These are phyloP conservation scores for Linnemannia elongata DNA, from an alignment of 192 early-diverging fungal species.

Conservation along the genomic window DNA sequence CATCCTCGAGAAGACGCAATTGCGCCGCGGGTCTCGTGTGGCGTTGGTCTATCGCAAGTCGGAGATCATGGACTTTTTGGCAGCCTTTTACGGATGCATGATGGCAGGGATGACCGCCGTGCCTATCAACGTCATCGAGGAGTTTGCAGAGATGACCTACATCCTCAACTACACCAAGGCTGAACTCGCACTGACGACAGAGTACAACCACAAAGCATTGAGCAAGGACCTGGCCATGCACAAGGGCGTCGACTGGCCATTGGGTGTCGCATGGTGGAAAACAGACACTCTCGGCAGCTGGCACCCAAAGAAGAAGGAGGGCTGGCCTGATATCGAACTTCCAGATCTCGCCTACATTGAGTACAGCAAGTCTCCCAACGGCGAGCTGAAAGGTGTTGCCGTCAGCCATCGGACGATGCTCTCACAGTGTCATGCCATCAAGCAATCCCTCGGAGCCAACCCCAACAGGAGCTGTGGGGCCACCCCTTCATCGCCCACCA, in stretches of 20 bases:
- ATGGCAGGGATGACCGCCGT: constrained; percentile 86
- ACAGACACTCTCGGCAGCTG: constrained; percentile 82
- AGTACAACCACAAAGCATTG: constrained; percentile 80
- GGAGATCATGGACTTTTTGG: constrained; percentile 88
- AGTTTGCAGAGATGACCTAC: constrained; percentile 81
- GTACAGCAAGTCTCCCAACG: constrained; percentile 86
- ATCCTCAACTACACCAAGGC: constrained; percentile 78
- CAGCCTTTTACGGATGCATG: constrained; percentile 86
- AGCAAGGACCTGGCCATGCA: constrained; percentile 76
- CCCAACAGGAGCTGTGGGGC: constrained; percentile 24
- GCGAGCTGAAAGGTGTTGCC: constrained; percentile 87
- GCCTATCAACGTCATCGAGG: constrained; percentile 86
- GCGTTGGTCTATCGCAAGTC: constrained; percentile 85
- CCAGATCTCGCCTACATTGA: constrained; percentile 88
- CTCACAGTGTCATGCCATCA: constrained; percentile 72
- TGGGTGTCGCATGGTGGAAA: constrained; percentile 83
- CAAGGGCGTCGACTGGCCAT: constrained; percentile 74
- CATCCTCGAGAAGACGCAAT: constrained; percentile 72
- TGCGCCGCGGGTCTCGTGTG: constrained; percentile 76
- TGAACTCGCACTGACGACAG: constrained; percentile 84
- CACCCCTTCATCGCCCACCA: constrained; percentile 20
- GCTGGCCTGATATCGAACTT: constrained; percentile 61
- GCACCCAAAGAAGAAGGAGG: constrained; percentile 70
- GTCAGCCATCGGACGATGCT: constrained; percentile 84
- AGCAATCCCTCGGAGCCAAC: constrained; percentile 53